A percentile compares a stretch with the other conserved stretches of the same genome.
Conservation (phyloP, 805 yeast genomes). For the Candida maris region DNA sequence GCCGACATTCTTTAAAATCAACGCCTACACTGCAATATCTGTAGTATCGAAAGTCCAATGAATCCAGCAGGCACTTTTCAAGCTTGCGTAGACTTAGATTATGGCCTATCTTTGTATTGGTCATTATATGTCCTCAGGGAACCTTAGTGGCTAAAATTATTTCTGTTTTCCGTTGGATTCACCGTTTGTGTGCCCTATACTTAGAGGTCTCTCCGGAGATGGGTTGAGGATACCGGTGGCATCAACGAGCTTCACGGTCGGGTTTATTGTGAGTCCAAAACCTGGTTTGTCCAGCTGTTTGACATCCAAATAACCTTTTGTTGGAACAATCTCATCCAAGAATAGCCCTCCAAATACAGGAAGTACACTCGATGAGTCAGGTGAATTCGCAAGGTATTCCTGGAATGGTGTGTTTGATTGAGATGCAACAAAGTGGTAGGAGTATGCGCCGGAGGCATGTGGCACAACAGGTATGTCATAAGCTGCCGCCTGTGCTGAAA, state of each 20-base stretch:
- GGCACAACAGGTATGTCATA: constrained; percentile 53
- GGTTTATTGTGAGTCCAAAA: constrained; percentile 46
- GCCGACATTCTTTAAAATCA: too few species aligned
- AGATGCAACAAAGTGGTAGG: constrained; percentile 47
- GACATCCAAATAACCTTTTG: constrained; percentile 40
- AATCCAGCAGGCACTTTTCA: too few species aligned
- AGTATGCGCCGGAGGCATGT: constrained; percentile 52
- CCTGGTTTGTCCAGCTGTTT: constrained; percentile 44
- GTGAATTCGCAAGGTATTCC: constrained; percentile 49
- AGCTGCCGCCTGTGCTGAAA: constrained; percentile 49
- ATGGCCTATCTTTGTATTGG: too few species aligned
- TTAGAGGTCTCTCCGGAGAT: constrained; percentile 37
- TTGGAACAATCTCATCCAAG: constrained; percentile 45
- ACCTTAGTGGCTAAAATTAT: too few species aligned
- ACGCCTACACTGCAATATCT: too few species aligned
- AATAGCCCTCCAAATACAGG: constrained; percentile 48
- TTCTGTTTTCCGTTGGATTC: not conserved
- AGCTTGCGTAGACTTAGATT: too few species aligned
- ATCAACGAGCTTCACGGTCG: constrained; percentile 37
- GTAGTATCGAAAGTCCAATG: too few species aligned
- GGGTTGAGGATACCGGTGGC: constrained; percentile 39
- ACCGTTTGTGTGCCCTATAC: not conserved
- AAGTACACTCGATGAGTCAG: constrained; percentile 34
- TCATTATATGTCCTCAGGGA: too few species aligned
- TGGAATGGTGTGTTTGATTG: constrained; percentile 51